These are phyloP conservation scores for Bretziella fagacearum DNA, from an alignment of 2,329 filamentous ascomycete species.

Conservation along the genomic window DNA sequence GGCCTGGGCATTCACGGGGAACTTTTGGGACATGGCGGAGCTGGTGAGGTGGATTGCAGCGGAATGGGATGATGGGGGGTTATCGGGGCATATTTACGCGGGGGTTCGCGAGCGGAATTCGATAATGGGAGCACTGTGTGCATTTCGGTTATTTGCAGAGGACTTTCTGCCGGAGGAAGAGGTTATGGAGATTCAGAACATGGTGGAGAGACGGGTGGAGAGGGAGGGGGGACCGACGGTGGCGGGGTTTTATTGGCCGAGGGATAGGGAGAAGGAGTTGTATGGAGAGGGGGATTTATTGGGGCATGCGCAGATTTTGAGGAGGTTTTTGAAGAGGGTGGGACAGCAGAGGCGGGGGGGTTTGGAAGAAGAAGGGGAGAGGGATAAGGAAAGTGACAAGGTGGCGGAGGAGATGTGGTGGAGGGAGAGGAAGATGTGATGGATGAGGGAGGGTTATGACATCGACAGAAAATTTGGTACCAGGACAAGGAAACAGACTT, in stretches of 20 bases:
- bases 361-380: constrained; percentile 6
- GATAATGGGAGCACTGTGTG: constrained; percentile 25
- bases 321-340: constrained; percentile 4
- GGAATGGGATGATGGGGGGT: constrained; percentile 26
- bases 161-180: constrained; percentile 23
- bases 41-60: constrained; percentile 42
- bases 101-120: constrained; percentile 21
- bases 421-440: background rate
- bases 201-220: constrained; percentile 18
- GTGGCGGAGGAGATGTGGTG: background rate
- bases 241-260: constrained; percentile 25
- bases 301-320: constrained; percentile 10
- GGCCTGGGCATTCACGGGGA: constrained; percentile 42
- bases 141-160: constrained; percentile 32
- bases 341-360: constrained; percentile 1
- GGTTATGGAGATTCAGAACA: constrained; percentile 20
- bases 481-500: no score
- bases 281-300: constrained; percentile 18
- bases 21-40: constrained; percentile 39
- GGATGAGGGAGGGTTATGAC: background rate
- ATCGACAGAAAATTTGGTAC: no score
- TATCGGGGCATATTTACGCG: constrained; percentile 13
- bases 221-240: constrained; percentile 10
- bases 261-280: constrained; percentile 21
- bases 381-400: background rate